These are phyloP conservation scores for Arthrobotrys entomopaga DNA, from an alignment of 2,329 filamentous ascomycete genomes.

Conservation along the genomic window DNA sequence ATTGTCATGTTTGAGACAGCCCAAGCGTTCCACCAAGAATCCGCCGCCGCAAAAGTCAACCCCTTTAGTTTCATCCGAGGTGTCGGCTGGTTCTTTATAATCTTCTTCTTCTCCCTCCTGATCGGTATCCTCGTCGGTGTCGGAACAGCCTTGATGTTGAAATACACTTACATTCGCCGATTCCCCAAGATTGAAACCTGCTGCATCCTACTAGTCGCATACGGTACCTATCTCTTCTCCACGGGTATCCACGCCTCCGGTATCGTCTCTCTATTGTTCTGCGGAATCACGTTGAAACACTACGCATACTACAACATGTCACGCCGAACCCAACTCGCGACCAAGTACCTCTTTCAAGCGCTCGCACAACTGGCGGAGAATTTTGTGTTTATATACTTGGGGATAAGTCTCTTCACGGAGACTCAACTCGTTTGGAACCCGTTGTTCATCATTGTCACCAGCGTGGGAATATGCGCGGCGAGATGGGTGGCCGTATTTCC, in stretches of 20 bases:
- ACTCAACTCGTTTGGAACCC: slow-evolving; percentile 89
- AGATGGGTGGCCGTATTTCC: slow-evolving; percentile 96
- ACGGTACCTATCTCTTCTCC: slow-evolving; percentile 97
- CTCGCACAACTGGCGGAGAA: slow-evolving; percentile 96
- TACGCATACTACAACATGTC: slow-evolving; percentile 99
- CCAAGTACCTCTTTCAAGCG: slow-evolving; percentile 96
- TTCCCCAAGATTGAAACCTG: slow-evolving; percentile 98
- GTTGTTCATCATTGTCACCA: slow-evolving; percentile 90
- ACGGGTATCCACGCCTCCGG: slow-evolving; percentile 96
- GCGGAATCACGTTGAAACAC: slow-evolving; percentile 97
- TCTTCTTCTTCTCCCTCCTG: slow-evolving; percentile 92
- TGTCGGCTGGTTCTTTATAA: slow-evolving; percentile 90
- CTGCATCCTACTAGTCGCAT: slow-evolving; percentile 90
- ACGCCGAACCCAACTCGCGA: slow-evolving; percentile 92
- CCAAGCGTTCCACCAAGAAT: slow-evolving; percentile 84
- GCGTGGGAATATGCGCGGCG: slow-evolving; percentile 89
- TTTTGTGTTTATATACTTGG: slow-evolving; percentile 99
- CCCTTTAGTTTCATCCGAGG: slow-evolving; percentile 87
- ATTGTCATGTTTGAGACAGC: slow-evolving; percentile 99
- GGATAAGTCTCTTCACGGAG: slow-evolving; percentile 92
- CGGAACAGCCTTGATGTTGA: slow-evolving; percentile 84
- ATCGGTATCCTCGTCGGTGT: slow-evolving; percentile 91
- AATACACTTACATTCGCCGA: slow-evolving; percentile 91
- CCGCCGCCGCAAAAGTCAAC: slow-evolving; percentile 65
- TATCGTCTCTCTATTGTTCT: slow-evolving; percentile 96